Conservation (phyloP, 2,329 filamentous ascomycete species). For the Aspergillus sp. region DNA sequence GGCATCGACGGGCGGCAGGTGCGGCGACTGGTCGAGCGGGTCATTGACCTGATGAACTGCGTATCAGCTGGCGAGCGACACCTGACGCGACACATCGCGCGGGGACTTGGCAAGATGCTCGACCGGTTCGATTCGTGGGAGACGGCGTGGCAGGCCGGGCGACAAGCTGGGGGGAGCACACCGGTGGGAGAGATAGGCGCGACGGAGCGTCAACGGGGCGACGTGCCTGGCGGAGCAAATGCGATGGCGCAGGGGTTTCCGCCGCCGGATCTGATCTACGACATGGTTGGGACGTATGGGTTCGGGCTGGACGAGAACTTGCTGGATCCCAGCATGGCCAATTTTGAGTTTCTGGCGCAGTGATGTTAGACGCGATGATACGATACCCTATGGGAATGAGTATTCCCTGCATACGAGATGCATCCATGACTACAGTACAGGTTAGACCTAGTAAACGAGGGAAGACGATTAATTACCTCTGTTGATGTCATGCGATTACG, state of each 20-base stretch:
- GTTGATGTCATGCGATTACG: slow-evolving; percentile 1
- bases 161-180: slow-evolving; percentile 1
- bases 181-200: slow-evolving; percentile 7
- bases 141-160: slow-evolving; percentile 18
- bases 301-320: slow-evolving; percentile 34
- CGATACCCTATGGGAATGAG: neutral
- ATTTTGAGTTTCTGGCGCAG: slow-evolving; percentile 31
- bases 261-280: slow-evolving; percentile 33
- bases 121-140: slow-evolving; percentile 35
- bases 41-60: slow-evolving; percentile 32
- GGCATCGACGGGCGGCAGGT: slow-evolving; percentile 31
- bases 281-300: slow-evolving; percentile 36
- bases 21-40: slow-evolving; percentile 29
- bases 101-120: slow-evolving; percentile 33
- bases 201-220: slow-evolving; percentile 11
- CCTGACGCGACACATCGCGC: slow-evolving; percentile 33
- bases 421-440: neutral
- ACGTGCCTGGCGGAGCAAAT: slow-evolving; percentile 32
- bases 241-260: slow-evolving; percentile 34
- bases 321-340: slow-evolving; percentile 33
- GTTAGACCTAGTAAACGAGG: neutral
- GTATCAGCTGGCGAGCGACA: slow-evolving; percentile 35
- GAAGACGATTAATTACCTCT: neutral
- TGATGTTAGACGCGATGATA: slow-evolving; percentile 6
- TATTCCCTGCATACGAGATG: neutral